A percentile compares a stretch with the other conserved stretches of the same genome.
Evolutionary conservation across 1,284 basidiomycete genomes (phyloP).

Genomic region (Xerocomus nothofagi): DNA sequence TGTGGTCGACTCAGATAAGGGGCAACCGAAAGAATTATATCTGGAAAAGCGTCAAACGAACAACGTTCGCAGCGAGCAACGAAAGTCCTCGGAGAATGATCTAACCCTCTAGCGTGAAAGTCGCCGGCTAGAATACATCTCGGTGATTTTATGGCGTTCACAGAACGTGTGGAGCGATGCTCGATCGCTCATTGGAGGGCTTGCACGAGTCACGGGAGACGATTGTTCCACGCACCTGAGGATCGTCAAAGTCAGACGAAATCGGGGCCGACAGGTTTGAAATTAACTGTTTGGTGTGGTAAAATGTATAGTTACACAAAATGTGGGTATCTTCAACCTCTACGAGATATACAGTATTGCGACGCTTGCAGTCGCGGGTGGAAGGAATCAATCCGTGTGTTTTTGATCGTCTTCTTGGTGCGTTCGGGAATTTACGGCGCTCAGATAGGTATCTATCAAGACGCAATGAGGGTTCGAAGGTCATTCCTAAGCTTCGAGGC

Average conservation of each 20-base stretch:
- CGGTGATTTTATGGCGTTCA: neutral
- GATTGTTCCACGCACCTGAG: neutral
- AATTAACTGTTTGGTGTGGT: neutral
- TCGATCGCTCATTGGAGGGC: neutral
- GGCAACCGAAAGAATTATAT: neutral
- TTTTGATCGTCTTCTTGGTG: constrained; percentile 2
- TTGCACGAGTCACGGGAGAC: neutral
- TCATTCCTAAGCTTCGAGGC: constrained; percentile 16
- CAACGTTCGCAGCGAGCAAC: neutral
- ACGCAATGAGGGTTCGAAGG: constrained; percentile 3
- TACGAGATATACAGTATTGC: constrained; percentile 15
- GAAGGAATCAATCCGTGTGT: constrained; percentile 7
- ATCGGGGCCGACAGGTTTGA: neutral
- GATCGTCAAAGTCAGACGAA: neutral
- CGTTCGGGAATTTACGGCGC: constrained; percentile 41
- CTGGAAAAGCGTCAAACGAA: neutral
- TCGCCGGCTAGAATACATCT: neutral
- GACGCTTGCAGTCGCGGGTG: neutral
- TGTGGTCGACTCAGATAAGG: neutral
- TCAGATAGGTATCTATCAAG: constrained; percentile 47
- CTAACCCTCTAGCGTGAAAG: neutral
- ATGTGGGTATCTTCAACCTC: constrained; percentile 10
- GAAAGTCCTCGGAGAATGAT: too few relatives aligned
- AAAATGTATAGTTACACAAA: constrained; percentile 14
- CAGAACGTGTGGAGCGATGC: neutral